phyloP scores from a whole-genome alignment of 352 stramenopile genomes.

The Phytophthora agathidicida region DNA sequence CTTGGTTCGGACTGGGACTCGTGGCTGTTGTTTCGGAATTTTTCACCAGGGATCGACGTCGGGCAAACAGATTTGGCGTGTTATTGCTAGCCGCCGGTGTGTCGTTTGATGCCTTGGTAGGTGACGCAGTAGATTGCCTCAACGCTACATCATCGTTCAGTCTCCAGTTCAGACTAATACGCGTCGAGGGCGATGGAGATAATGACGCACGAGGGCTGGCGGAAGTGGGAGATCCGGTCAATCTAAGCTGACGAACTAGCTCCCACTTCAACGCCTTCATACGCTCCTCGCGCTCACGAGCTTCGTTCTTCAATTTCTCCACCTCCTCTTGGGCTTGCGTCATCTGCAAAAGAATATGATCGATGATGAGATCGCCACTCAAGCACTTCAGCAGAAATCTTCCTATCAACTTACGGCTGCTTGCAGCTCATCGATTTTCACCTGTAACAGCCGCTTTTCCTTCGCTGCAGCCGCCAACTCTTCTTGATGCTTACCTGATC shows the following conservation, averaged over 20 bases:
- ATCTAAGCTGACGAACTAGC: conserved; percentile 58
- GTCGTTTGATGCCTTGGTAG: conserved; percentile 3
- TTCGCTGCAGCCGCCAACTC: conserved; percentile 39
- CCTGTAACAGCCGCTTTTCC: conserved; percentile 64
- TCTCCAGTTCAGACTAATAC: conserved; percentile 56
- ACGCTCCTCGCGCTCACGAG: conserved; percentile 55
- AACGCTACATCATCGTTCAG: conserved; percentile 55
- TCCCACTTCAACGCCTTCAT: conserved; percentile 82
- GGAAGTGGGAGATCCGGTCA: conserved; percentile 26
- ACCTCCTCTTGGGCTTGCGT: conserved; percentile 60
- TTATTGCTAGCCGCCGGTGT: background rate
- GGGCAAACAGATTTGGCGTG: conserved; percentile 1
- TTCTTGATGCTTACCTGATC: conserved; percentile 40
- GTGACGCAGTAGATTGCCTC: conserved; percentile 26
- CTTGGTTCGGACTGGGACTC: conserved; percentile 3
- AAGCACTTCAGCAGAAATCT: background rate
- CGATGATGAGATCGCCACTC: background rate
- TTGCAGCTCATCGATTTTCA: conserved; percentile 61
- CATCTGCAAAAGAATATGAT: conserved; percentile 25
- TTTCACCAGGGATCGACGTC: conserved; percentile 9
- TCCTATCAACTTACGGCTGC: conserved; percentile 38
- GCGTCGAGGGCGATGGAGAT: conserved; percentile 28
- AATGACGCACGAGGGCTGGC: conserved; percentile 17
- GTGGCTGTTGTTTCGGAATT: background rate
- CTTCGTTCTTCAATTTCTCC: conserved; percentile 44